A percentile compares a stretch with the other conserved stretches of the same genome.
phyloP scores from a whole-genome alignment of 176 grass and related monocot species.

The Dactylis glomerata region DNA sequence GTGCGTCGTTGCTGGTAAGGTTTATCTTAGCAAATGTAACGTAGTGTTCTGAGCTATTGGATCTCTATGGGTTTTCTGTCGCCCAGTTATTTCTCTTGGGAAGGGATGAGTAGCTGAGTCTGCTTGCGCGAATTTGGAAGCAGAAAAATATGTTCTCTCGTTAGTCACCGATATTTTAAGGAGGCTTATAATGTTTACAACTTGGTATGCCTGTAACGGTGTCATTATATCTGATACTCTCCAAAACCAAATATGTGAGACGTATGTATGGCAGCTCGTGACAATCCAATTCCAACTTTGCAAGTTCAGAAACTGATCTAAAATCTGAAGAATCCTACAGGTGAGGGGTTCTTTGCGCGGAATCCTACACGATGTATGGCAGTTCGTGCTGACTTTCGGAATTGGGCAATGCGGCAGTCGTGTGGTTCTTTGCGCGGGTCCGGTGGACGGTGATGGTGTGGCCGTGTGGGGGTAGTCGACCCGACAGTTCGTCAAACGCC shows the following conservation, averaged over 20 bases:
- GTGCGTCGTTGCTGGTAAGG: too few relatives aligned
- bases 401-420: too few relatives aligned
- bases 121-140: background rate
- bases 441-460: background rate
- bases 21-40: too few relatives aligned
- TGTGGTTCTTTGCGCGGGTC: background rate
- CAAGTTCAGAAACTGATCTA: background rate
- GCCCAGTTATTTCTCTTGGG: background rate
- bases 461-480: too few relatives aligned
- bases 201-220: background rate
- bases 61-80: too few relatives aligned
- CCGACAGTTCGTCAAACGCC: slow-evolving; percentile 45
- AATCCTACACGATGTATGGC: too few relatives aligned
- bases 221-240: background rate
- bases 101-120: background rate
- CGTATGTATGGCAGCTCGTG: background rate
- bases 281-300: background rate
- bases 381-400: too few relatives aligned
- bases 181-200: background rate
- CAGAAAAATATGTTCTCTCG: background rate
- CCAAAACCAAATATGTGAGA: background rate
- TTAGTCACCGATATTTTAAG: background rate
- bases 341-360: too few relatives aligned
- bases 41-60: too few relatives aligned
- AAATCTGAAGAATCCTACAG: too few relatives aligned